These are phyloP conservation scores for Lentinula aciculospora DNA, from an alignment of 768 basidiomycete genomes.

Conservation along the genomic window DNA sequence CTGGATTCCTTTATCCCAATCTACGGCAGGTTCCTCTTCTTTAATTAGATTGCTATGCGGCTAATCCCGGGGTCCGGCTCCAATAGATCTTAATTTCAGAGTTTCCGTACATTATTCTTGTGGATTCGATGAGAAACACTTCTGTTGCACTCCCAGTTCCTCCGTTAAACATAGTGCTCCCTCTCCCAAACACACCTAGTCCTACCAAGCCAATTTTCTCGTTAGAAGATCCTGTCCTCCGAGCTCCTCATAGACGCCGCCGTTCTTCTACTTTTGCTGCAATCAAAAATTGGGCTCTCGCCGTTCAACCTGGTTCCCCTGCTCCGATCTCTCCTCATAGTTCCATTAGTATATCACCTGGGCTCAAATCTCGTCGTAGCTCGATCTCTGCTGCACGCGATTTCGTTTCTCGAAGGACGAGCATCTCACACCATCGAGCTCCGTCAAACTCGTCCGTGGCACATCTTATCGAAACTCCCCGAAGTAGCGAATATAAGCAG, in stretches of 20 bases:
- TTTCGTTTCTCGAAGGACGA: conserved; percentile 16
- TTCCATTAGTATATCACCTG: neutral
- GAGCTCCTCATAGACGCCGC: conserved; percentile 28
- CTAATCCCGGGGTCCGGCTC: neutral
- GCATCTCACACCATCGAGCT: conserved; percentile 27
- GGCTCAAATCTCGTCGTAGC: neutral
- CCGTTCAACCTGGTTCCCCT: conserved; percentile 68
- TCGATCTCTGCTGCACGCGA: conserved; percentile 1
- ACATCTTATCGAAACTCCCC: conserved; percentile 37
- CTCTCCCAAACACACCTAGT: neutral
- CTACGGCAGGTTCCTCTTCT: conserved; percentile 5
- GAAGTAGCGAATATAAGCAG: conserved; percentile 26
- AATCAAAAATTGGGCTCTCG: conserved; percentile 58
- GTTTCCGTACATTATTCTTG: neutral
- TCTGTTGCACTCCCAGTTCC: neutral
- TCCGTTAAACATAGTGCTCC: conserved; percentile 1
- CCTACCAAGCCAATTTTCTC: neutral
- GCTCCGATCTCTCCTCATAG: conserved; percentile 26
- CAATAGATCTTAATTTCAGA: neutral
- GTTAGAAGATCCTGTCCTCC: neutral
- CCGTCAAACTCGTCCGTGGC: conserved; percentile 39
- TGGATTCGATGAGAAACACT: conserved; percentile 1
- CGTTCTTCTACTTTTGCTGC: conserved; percentile 21
- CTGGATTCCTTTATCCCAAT: neutral
- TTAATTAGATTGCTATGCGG: neutral